Percentiles rank a stretch among this genome's conserved stretches.
Conservation (phyloP, 2,329 filamentous ascomycete genomes). For the Trichophyton mentagrophytes region DNA sequence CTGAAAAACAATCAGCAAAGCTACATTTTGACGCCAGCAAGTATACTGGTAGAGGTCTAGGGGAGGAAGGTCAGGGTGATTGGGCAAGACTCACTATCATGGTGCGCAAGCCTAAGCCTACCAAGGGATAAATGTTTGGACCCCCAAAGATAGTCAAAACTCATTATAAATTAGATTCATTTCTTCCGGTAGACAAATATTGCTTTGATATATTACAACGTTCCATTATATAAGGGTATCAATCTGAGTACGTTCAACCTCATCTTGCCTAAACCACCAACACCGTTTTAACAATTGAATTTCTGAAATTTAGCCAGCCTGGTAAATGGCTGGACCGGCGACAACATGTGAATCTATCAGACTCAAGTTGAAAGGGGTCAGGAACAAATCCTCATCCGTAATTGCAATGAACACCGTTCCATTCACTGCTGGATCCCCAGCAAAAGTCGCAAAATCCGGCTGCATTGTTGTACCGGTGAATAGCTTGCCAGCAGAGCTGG, state of each 20-base stretch:
- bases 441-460: slow-evolving; percentile 55
- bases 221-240: not conserved
- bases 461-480: slow-evolving; percentile 31
- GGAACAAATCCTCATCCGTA: slow-evolving; percentile 53
- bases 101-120: slow-evolving; percentile 4
- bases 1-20: slow-evolving; percentile 4
- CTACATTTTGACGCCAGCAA: slow-evolving; percentile 9
- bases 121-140: not conserved
- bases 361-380: slow-evolving; percentile 65
- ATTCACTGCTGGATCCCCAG: slow-evolving; percentile 57
- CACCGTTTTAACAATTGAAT: not conserved
- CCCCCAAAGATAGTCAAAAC: not conserved
- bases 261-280: not conserved
- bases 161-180: not conserved
- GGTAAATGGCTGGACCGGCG: slow-evolving; percentile 58
- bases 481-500: not conserved
- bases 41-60: slow-evolving; percentile 7
- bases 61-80: slow-evolving; percentile 5
- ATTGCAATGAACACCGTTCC: slow-evolving; percentile 68
- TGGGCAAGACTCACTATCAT: slow-evolving; percentile 10
- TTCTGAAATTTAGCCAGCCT: slow-evolving; percentile 51
- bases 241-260: not conserved
- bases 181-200: not conserved
- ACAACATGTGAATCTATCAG: slow-evolving; percentile 64
- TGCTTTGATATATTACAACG: not conserved